Conservation (phyloP, 768 basidiomycete genomes). For the Suillus spraguei region DNA sequence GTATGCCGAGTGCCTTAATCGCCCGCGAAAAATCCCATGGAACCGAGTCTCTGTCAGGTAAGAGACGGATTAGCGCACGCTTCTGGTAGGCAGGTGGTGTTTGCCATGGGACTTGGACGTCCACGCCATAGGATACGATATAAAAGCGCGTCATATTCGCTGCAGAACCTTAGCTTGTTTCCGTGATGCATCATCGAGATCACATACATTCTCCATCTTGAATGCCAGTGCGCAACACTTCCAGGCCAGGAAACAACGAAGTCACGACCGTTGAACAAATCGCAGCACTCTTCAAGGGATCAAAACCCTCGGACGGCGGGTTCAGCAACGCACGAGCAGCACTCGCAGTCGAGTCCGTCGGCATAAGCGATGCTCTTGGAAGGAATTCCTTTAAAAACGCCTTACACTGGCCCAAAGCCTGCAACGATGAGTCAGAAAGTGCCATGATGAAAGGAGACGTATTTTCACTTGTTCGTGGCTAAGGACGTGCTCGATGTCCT, state of each 20-base stretch:
- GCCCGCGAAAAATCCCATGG: conserved; percentile 22
- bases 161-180: conserved; percentile 26
- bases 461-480: conserved; percentile 78
- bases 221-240: conserved; percentile 61
- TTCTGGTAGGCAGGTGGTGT: conserved; percentile 23
- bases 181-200: conserved; percentile 1
- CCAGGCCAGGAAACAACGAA: conserved; percentile 60
- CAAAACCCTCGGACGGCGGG: conserved; percentile 37
- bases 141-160: conserved; percentile 76
- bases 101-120: conserved; percentile 30
- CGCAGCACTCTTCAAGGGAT: conserved; percentile 58
- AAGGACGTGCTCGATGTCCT: conserved; percentile 58
- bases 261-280: conserved; percentile 73
- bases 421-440: conserved; percentile 10
- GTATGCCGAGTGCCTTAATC: conserved; percentile 43
- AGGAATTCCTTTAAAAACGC: conserved; percentile 56
- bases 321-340: conserved; percentile 54
- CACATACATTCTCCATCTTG: conserved; percentile 48
- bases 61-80: conserved; percentile 44
- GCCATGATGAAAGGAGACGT: conserved; percentile 5
- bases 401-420: conserved; percentile 84
- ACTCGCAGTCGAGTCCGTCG: conserved; percentile 71
- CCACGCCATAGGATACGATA: conserved; percentile 46
- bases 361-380: conserved; percentile 53
- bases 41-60: conserved; percentile 7